Evolutionary conservation across 805 yeast genomes (phyloP).

Genomic region (Nakazawaea ernobii): DNA sequence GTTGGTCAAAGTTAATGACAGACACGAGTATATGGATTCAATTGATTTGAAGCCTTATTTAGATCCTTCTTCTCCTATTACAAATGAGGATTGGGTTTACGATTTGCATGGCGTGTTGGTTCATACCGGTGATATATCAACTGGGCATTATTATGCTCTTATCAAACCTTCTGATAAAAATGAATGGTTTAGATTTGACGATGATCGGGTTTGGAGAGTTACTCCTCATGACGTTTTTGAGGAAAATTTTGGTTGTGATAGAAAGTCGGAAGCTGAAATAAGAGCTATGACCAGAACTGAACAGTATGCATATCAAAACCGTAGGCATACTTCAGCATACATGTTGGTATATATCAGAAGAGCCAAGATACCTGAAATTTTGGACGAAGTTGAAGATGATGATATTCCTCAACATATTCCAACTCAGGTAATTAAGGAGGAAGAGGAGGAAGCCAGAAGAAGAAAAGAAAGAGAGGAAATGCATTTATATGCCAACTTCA

Average conservation of each 20-base stretch:
- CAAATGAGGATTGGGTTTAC: constrained; percentile 65
- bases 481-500: constrained; percentile 54
- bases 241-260: constrained; percentile 85
- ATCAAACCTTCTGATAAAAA: constrained; percentile 69
- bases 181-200: constrained; percentile 90
- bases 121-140: constrained; percentile 92
- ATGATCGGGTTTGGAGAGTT: constrained; percentile 87
- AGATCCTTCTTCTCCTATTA: constrained; percentile 45
- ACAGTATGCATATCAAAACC: constrained; percentile 56
- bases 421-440: constrained; percentile 57
- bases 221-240: constrained; percentile 82
- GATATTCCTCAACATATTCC: constrained; percentile 69
- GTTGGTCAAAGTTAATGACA: constrained; percentile 86
- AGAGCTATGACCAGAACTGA: constrained; percentile 50
- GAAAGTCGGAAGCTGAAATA: constrained; percentile 41
- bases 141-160: constrained; percentile 96
- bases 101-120: constrained; percentile 90
- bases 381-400: constrained; percentile 49
- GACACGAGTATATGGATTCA: constrained; percentile 79
- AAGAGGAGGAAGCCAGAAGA: constrained; percentile 44
- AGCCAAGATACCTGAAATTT: constrained; percentile 46
- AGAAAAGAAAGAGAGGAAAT: constrained; percentile 66
- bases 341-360: constrained; percentile 91
- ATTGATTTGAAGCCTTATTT: constrained; percentile 78
- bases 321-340: constrained; percentile 90